Conservation (phyloP, 371 early-diverging fungal species). For the Syncephalis plumigaleata region DNA sequence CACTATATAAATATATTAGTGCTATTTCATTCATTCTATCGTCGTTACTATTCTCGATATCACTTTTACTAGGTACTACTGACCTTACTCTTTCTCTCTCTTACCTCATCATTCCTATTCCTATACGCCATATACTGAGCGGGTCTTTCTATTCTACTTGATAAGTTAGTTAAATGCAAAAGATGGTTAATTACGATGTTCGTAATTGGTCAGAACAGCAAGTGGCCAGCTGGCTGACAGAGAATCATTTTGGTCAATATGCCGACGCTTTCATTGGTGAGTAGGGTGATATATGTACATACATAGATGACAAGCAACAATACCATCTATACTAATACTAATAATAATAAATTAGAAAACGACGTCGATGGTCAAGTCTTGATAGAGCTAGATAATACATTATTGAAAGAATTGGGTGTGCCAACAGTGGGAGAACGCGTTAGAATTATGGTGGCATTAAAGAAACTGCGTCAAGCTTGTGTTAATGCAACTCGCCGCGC, state of each 20-base stretch:
- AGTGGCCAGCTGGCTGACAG: slow-evolving; percentile 59
- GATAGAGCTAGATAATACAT: slow-evolving; percentile 59
- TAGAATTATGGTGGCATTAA: slow-evolving; percentile 52
- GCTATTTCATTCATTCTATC: too few species aligned
- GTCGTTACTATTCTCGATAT: too few species aligned
- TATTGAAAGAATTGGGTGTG: slow-evolving; percentile 70
- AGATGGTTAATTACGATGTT: too few species aligned
- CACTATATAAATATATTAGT: too few species aligned
- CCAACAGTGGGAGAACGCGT: slow-evolving; percentile 71
- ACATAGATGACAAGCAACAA: background rate
- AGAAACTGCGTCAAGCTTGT: slow-evolving; percentile 43
- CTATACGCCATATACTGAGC: too few species aligned
- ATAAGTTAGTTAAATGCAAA: too few species aligned
- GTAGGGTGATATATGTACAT: background rate
- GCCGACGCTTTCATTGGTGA: slow-evolving; percentile 40
- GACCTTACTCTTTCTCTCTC: too few species aligned
- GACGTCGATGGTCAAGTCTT: slow-evolving; percentile 64
- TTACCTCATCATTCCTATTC: too few species aligned
- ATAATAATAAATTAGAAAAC: slow-evolving; percentile 23
- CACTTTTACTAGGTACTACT: too few species aligned
- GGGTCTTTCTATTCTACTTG: too few species aligned
- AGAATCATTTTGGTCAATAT: slow-evolving; percentile 48
- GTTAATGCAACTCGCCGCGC: slow-evolving; percentile 11
- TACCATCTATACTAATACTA: background rate
- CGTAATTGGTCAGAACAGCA: slow-evolving; percentile 41